These are phyloP conservation scores for Dactylellina leptospora DNA, from an alignment of 2,329 filamentous ascomycete species.

Conservation along the genomic window DNA sequence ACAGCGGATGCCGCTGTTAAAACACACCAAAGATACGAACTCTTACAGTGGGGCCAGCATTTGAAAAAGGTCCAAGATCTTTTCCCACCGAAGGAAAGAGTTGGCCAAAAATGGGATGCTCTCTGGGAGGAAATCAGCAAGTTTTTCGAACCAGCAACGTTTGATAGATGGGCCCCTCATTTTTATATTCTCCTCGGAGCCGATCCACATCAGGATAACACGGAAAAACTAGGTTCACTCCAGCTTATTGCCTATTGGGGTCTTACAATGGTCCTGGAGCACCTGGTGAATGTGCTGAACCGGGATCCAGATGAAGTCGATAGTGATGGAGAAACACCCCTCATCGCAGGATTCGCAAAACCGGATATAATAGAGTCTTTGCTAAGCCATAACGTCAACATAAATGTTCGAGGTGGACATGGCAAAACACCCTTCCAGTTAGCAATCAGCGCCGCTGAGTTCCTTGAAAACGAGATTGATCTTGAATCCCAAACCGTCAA, in stretches of 20 bases:
- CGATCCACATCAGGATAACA: not conserved
- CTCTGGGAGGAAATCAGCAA: conserved; percentile 34
- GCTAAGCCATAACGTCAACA: conserved; percentile 28
- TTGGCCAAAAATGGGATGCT: conserved; percentile 38
- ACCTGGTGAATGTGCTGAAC: conserved; percentile 19
- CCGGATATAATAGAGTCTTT: conserved; percentile 29
- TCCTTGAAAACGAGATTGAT: conserved; percentile 25
- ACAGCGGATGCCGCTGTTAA: not conserved
- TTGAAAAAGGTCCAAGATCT: conserved; percentile 38
- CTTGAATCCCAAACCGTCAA: conserved; percentile 19
- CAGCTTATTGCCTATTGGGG: conserved; percentile 29
- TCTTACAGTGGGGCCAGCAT: conserved; percentile 31
- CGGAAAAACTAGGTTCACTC: not conserved
- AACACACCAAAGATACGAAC: conserved; percentile 27
- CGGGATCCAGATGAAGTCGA: conserved; percentile 20
- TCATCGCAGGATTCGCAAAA: conserved; percentile 13
- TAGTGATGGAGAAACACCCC: conserved; percentile 20
- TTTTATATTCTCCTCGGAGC: conserved; percentile 8
- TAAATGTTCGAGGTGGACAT: not conserved
- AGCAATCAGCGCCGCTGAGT: conserved; percentile 8
- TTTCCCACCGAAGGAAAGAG: conserved; percentile 19
- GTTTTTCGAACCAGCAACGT: conserved; percentile 30
- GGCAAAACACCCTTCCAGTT: conserved; percentile 25
- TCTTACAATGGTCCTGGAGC: conserved; percentile 28
- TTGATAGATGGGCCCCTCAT: conserved; percentile 27